Percentiles rank a stretch among this genome's conserved stretches.
These are phyloP conservation scores for Solanum paucissectum DNA, from an alignment of 257 asterid genomes.

Conservation along the genomic window DNA sequence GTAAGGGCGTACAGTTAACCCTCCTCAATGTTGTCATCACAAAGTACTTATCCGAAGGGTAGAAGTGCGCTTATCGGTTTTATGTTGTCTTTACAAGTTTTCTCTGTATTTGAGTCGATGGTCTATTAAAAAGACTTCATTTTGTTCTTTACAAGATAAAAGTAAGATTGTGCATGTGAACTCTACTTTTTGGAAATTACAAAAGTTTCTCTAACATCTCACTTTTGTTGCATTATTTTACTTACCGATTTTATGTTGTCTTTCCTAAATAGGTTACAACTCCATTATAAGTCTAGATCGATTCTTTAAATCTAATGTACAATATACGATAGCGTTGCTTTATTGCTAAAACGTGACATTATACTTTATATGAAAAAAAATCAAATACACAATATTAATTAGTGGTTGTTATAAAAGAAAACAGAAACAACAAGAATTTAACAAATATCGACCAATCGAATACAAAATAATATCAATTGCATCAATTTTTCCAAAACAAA, in stretches of 20 bases:
- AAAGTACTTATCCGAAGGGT: background rate
- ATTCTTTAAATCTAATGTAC: background rate
- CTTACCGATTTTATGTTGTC: background rate
- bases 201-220: background rate
- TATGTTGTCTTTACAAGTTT: no score
- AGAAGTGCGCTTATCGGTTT: fast-evolving
- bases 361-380: background rate
- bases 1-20: no score
- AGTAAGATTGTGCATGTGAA: fast-evolving
- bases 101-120: background rate
- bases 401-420: background rate
- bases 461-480: background rate
- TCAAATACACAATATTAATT: background rate
- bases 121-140: fast-evolving
- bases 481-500: background rate
- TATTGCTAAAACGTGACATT: background rate
- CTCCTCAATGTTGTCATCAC: background rate
- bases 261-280: background rate
- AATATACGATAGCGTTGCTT: background rate
- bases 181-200: background rate
- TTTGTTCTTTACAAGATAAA: background rate
- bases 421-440: background rate
- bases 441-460: background rate
- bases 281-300: background rate
- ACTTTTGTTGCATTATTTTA: background rate